Conservation (phyloP, 2,329 filamentous ascomycete species). For the Macrophomina tecta region DNA sequence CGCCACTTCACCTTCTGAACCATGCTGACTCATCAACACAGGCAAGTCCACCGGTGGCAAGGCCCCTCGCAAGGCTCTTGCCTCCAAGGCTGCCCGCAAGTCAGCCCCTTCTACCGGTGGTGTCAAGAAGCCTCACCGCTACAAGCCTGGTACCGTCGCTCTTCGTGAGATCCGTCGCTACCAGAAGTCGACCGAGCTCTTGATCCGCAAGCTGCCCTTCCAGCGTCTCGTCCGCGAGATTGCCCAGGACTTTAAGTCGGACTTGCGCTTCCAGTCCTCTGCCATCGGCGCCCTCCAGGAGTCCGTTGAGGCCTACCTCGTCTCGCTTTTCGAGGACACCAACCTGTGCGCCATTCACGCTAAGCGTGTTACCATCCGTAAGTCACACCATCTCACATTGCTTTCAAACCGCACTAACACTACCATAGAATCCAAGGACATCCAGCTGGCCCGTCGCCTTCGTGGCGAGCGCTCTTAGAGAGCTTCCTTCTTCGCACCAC, state of each 20-base stretch:
- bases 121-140: constrained; percentile 63
- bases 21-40: constrained; percentile 48
- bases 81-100: constrained; percentile 99
- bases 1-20: constrained; percentile 18
- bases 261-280: constrained; percentile 94
- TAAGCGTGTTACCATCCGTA: constrained; percentile 85
- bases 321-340: constrained; percentile 95
- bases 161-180: constrained; percentile 90
- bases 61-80: constrained; percentile 90
- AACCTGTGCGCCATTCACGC: constrained; percentile 97
- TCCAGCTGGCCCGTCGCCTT: constrained; percentile 77
- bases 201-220: constrained; percentile 82
- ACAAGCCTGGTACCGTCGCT: constrained; percentile 77
- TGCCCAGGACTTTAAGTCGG: constrained; percentile 67
- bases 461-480: constrained; percentile 61
- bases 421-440: constrained; percentile 84
- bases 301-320: constrained; percentile 92
- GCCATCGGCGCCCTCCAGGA: constrained; percentile 93
- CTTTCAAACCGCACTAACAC: constrained; percentile 32
- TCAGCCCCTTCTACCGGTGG: constrained; percentile 90
- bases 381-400: constrained; percentile 32
- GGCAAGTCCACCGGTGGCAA: constrained; percentile 79
- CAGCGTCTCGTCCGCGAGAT: constrained; percentile 81
- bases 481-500: constrained; percentile 19
- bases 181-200: constrained; percentile 86